Percentiles rank a stretch among this genome's conserved stretches.
Evolutionary conservation across 768 basidiomycete genomes (phyloP).

Genomic region (Cystobasidium onofrii): DNA sequence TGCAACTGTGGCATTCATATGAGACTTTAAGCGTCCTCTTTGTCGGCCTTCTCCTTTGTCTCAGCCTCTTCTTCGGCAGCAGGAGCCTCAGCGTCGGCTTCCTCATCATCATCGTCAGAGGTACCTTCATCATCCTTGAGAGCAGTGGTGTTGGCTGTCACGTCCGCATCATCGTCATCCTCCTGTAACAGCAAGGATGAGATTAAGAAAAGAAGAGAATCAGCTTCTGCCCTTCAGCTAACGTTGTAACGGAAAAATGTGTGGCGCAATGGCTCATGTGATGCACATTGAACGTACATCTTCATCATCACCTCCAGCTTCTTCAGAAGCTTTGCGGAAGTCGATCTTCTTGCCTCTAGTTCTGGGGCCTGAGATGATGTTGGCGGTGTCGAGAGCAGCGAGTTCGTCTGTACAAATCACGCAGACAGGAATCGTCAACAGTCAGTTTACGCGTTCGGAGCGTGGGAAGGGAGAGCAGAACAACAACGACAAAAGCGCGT

Average conservation of each 20-base stretch:
- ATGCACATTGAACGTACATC: constrained; percentile 9
- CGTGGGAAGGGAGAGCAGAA: background rate
- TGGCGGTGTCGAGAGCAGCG: constrained; percentile 9
- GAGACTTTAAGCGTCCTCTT: background rate
- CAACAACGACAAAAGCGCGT: background rate
- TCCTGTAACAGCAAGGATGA: background rate
- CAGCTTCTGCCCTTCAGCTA: background rate
- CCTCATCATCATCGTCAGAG: constrained; percentile 25
- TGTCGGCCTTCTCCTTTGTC: background rate
- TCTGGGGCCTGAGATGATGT: constrained; percentile 27
- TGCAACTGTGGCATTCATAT: no score
- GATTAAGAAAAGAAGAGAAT: background rate
- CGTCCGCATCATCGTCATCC: constrained; percentile 32
- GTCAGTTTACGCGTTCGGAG: constrained; percentile 4
- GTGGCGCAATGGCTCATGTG: no score
- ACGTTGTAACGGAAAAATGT: background rate
- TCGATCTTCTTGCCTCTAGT: constrained; percentile 31
- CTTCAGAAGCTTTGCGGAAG: constrained; percentile 29
- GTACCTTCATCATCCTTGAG: constrained; percentile 19
- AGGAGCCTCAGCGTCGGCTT: background rate
- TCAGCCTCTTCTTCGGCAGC: background rate
- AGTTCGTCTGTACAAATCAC: constrained; percentile 15
- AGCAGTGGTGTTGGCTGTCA: constrained; percentile 23
- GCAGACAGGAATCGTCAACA: background rate
- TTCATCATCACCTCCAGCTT: constrained; percentile 18